Base-by-base conservation (phyloP, 139 green algal genomes). In the Dunaliella sp. region DNA sequence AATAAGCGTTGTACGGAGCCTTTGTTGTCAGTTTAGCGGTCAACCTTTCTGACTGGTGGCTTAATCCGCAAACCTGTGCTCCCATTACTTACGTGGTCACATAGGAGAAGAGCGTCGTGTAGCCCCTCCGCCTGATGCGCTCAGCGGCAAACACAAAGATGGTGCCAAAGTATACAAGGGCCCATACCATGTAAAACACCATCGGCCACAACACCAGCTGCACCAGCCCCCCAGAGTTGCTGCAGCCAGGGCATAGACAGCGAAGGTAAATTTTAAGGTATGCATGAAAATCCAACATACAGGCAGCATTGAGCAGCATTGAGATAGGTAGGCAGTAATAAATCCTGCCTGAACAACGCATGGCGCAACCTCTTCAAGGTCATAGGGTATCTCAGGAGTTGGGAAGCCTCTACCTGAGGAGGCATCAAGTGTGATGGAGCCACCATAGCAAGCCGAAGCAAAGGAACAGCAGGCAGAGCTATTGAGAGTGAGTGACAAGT, bases 141-240 rank as follows among this genome's bases (percentile, higher is more conserved):
- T 91, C 77, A 16, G 86, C 89, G 28, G 84, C 92, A 21, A 96
- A 38, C 31, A 96, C 88, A 73, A 97, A 97, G 36, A 97, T 91
- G 88, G 95, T 89, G 12, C 92, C 36, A 83, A 94, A 97, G 87
- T 97, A 96, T 0, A 89, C 0, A 12, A 84, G 26, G 1, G 81
- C n/a, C 90, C 94, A 96, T 0, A 72, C 80, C 0, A 91, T 31
- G 84, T 96, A 95, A 57, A 90, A 85, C 2, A 38, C 80, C 57
- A 95, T 89, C 0, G 94, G 90, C 31, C 91, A 38, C 0, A 91
- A 26, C 31, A 92, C 87, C 75, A 95, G 89, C 82, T 94, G 85
- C 2, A 59, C 28, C 74, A 91, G 86, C 0, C 77, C 86, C 1
- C 88, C 84, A 3, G 74, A 36, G 38, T 78, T 33, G 48, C 48